Evolutionary conservation across 306 rosid genomes (phyloP), one percentile per base, ranked within the genome.

Genomic region (Castanopsis chinensis): DNA sequence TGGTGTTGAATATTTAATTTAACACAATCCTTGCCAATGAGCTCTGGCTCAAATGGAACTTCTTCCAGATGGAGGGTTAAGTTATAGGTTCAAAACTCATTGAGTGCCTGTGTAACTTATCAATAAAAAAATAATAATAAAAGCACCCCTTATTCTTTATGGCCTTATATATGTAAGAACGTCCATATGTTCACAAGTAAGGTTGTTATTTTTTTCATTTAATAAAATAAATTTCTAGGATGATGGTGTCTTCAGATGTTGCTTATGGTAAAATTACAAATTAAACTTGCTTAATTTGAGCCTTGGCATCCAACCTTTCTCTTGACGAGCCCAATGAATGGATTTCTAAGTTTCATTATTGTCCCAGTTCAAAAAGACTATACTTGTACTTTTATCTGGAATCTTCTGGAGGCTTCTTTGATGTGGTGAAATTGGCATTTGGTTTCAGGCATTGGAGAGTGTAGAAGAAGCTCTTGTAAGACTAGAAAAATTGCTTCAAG

Each of bases 401-500:
- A 49, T 52, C 59, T 49, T 21, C 60, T 69, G 41, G 57, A 71
- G 49, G 70, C 79, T 70, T 74, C 43, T 79, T 79, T 52, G 74
- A 25, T 43, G 15, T 41, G 67, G 49, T 68, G 75, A 53, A 58
- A 57, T 51, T 86, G 87, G 53, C 69, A 45, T 86, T 80, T 80
- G 76, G 79, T 81, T 45, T 79, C 86, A 96, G 99, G 98, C 97
- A 28, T 78, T 96, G 89, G 96, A 82, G 89, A 91, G 96, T 83
- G 98, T 96, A 79, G 99, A 96, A 80, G 94, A 86, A 82, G 88
- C 98, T 75, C 73, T 96, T 68, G 64, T 84, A 84, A 89, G 87
- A 79, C 94, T 96, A n/a, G 99, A 96, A 86, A 90, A 86, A 78
- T 85, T 96, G 93, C 96, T 96, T 83, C 97, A 91, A 85, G 94